Base-by-base conservation (phyloP, 169 alveolate species). In the Babesia bigemina region DNA sequence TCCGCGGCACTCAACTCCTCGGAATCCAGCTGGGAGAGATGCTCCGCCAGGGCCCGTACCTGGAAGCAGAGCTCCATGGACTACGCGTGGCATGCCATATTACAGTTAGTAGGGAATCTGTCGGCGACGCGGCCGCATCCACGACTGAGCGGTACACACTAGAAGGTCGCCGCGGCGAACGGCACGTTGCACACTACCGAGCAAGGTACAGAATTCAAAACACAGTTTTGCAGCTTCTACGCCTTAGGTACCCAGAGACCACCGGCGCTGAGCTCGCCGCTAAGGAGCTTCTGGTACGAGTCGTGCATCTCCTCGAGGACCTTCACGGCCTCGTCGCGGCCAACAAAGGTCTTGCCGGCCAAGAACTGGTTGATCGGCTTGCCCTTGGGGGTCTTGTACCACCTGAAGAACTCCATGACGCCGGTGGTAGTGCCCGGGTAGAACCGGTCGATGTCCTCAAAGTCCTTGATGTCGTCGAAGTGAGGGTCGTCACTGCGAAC, bases 361-460 rank as follows among this genome's bases (percentile, higher is more conserved):
- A 83, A 36, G 45, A 83, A 83, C 74, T 62, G 9, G 63, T 83
- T 83, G 29, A 74, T 39, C 7, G 90, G 90, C 75, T 81, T 81
- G 19, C 85, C 90, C 42, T 72, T 83, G 53, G 85, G 86, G 28
- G 90, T 83, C 59, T 83, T 83, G 53, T 83, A 83, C 90, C 90
- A 83, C 28, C 86, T 63, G 81, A 73, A 63, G 45, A 75, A 74
- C 62, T 83, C 90, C 61, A 42, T 24, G 7, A 73, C 55, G n/a
- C 86, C 90, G 11, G 87, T 83, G 14, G 90, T 83, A 24, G 85
- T 87, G 42, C 94, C 93, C 0, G 94, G 94, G 82, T 84, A 84
- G 61, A 22, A 63, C 42, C 28, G 65, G 56, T 88, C 93, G n/a
- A 87, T 74, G 60, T 90, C 94, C 7, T 22, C 50, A 33, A 90